Percentiles rank a stretch among this genome's conserved stretches.
Conservation (phyloP, 148 eudicot genomes). For the Simmondsia chinensis region DNA sequence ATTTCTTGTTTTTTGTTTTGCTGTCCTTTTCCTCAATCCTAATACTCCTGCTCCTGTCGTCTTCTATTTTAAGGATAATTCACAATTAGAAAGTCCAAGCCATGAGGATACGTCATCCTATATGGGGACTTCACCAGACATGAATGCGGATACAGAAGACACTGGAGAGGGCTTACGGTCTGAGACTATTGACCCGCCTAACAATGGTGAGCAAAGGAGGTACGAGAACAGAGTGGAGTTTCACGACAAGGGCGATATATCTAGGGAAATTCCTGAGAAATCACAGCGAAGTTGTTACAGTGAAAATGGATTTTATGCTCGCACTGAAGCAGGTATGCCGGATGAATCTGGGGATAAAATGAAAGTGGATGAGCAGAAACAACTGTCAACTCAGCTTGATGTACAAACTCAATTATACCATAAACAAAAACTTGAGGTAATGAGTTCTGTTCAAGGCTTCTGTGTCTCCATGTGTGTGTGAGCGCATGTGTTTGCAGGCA, state of each 20-base stretch:
- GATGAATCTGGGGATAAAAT: slow-evolving; percentile 28
- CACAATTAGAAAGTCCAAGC: slow-evolving; percentile 52
- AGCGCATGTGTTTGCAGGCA: neutral
- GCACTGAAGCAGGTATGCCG: slow-evolving; percentile 8
- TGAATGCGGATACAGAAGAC: slow-evolving; percentile 45
- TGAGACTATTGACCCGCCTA: slow-evolving; percentile 22
- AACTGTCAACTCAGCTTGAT: slow-evolving; percentile 20
- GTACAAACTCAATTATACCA: slow-evolving; percentile 19
- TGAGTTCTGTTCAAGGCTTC: neutral
- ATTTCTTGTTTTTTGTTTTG: neutral
- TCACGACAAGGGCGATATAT: slow-evolving; percentile 29
- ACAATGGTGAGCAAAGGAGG: slow-evolving; percentile 16
- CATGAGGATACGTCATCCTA: slow-evolving; percentile 70
- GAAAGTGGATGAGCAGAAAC: slow-evolving; percentile 21
- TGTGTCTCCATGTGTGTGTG: neutral
- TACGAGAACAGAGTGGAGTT: slow-evolving; percentile 19
- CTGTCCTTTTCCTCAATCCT: neutral
- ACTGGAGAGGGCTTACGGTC: slow-evolving; percentile 36
- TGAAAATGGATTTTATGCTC: slow-evolving; percentile 23
- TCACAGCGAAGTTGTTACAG: slow-evolving; percentile 28
- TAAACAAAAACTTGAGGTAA: slow-evolving; percentile 58
- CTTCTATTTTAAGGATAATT: slow-evolving; percentile 29
- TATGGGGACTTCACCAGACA: slow-evolving; percentile 64
- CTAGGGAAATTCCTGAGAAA: slow-evolving; percentile 33
- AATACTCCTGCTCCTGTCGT: slow-evolving; percentile 1